These are phyloP conservation scores for Komagataella mondaviorum DNA, from an alignment of 805 yeast genomes.

Conservation along the genomic window DNA sequence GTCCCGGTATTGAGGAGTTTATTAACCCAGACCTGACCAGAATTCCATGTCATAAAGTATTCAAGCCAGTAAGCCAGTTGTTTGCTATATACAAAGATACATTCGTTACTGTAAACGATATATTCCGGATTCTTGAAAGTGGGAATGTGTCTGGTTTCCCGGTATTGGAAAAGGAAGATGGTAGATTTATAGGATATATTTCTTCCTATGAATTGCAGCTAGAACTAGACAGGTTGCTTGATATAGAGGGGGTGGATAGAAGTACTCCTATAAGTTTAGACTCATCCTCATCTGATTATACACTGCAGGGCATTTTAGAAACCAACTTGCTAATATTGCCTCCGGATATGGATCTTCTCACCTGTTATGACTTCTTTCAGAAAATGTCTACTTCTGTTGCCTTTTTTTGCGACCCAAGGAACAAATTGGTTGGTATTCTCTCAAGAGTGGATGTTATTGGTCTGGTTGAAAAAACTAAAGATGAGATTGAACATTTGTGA, in stretches of 20 bases:
- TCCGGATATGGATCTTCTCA: background rate
- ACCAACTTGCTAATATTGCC: background rate
- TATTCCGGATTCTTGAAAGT: background rate
- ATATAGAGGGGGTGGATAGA: background rate
- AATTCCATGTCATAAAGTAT: background rate
- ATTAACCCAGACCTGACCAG: background rate
- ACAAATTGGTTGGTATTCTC: background rate
- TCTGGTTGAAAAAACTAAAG: background rate
- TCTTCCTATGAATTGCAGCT: background rate
- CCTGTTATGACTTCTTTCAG: background rate
- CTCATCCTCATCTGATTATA: background rate
- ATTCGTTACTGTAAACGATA: background rate
- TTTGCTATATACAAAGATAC: background rate
- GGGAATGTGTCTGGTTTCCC: background rate
- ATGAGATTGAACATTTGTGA: background rate
- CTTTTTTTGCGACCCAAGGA: background rate
- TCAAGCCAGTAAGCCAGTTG: background rate
- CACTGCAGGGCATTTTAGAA: background rate
- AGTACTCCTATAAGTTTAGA: background rate
- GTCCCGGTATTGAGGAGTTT: conserved; percentile 21
- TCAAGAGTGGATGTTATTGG: background rate
- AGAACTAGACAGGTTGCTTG: background rate
- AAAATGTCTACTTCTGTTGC: background rate
- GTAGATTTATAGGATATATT: background rate
- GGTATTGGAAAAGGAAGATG: background rate